Conservation (phyloP, 345 rosid species). For the Erysimum cheiranthoides region DNA sequence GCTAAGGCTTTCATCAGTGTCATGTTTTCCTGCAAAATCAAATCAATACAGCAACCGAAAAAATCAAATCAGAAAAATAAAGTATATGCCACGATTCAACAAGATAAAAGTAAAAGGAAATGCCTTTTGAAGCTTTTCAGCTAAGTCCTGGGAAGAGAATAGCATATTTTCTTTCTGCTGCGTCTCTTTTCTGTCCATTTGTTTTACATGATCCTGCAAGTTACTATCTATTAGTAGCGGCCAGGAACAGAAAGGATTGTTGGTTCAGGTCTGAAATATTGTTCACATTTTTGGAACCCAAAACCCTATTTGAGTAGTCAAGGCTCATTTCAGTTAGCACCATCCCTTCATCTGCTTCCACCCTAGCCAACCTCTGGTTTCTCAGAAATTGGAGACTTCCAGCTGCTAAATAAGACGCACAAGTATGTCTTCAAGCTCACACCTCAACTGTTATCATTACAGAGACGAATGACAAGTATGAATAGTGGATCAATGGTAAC, state of each 20-base stretch:
- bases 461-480: not conserved
- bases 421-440: not conserved
- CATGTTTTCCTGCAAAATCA: constrained; percentile 59
- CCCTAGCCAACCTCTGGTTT: not conserved
- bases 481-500: not conserved
- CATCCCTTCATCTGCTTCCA: not conserved
- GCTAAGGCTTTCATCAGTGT: constrained; percentile 55
- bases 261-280: not conserved
- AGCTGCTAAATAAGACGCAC: not conserved
- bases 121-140: constrained; percentile 64
- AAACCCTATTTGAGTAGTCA: constrained; percentile 13
- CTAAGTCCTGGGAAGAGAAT: constrained; percentile 46
- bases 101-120: constrained; percentile 11
- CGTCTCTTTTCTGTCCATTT: constrained; percentile 44
- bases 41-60: constrained; percentile 23
- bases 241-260: not conserved
- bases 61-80: constrained; percentile 10
- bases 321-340: constrained; percentile 12
- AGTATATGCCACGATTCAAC: not conserved
- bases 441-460: not conserved
- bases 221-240: constrained; percentile 42
- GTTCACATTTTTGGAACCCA: constrained; percentile 1
- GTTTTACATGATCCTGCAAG: constrained; percentile 48
- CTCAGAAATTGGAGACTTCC: not conserved
- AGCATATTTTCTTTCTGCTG: constrained; percentile 36